A percentile compares a stretch with the other conserved stretches of the same genome.
phyloP scores from a whole-genome alignment of 257 asterid genomes.

The Scutellaria minor region DNA sequence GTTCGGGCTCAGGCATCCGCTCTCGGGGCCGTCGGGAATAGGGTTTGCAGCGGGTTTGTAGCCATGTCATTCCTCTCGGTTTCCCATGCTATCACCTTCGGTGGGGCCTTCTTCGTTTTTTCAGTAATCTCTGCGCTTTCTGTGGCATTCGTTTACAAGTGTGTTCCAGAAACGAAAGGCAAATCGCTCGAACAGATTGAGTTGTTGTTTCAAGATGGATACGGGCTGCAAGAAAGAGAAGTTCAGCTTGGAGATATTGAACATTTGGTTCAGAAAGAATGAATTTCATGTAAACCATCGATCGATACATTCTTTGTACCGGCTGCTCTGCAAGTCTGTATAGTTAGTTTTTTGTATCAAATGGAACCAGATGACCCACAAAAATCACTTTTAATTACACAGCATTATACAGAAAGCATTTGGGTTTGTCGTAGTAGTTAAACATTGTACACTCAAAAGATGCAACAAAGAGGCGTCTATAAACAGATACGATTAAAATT shows the following conservation, averaged over 20 bases:
- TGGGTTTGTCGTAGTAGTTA: not conserved
- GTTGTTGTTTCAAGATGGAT: conserved; percentile 62
- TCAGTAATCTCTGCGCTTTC: conserved; percentile 60
- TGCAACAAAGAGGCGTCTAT: not conserved
- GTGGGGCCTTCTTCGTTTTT: conserved; percentile 75
- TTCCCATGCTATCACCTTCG: conserved; percentile 61
- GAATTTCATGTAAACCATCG: conserved; percentile 21
- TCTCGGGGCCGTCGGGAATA: conserved; percentile 88
- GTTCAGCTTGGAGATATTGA: conserved; percentile 76
- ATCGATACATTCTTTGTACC: no score
- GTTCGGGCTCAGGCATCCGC: conserved; percentile 93
- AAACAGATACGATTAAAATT: conserved; percentile 35
- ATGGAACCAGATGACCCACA: not conserved
- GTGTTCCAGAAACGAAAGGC: conserved; percentile 90
- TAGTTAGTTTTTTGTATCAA: not conserved
- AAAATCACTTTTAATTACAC: not conserved
- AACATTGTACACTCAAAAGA: not conserved
- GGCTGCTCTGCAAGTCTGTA: no score
- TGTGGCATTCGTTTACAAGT: conserved; percentile 62
- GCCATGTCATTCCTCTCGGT: conserved; percentile 95
- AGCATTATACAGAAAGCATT: not conserved
- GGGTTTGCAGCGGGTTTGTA: conserved; percentile 85
- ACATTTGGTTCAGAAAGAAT: conserved; percentile 65
- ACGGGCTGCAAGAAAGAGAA: conserved; percentile 49
- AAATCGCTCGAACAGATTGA: conserved; percentile 91